Conservation (phyloP, 2,329 filamentous ascomycete genomes). For the Pseudohalonectria lignicola region DNA sequence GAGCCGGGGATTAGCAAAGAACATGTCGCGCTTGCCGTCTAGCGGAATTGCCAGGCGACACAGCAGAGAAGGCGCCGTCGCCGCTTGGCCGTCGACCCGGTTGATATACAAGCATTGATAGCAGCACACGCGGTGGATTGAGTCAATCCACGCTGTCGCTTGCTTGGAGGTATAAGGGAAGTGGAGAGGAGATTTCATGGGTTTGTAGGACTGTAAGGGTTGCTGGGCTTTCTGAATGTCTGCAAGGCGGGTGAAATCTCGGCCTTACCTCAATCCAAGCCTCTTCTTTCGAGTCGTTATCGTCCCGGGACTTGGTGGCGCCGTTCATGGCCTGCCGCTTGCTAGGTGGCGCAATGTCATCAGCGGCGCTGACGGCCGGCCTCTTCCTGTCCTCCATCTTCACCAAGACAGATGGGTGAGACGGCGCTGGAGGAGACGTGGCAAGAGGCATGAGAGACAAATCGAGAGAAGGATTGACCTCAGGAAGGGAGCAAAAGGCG, state of each 20-base stretch:
- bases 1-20: constrained; percentile 32
- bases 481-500: constrained; percentile 1
- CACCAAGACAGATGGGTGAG: constrained; percentile 70
- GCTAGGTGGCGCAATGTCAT: constrained; percentile 77
- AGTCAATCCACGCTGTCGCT: too few species aligned
- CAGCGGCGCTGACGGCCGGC: constrained; percentile 67
- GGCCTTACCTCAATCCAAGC: constrained; percentile 56
- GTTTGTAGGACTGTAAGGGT: too few species aligned
- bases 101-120: too few species aligned
- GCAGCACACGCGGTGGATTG: too few species aligned
- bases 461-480: constrained; percentile 15
- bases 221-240: too few species aligned
- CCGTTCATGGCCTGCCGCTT: constrained; percentile 92
- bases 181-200: too few species aligned
- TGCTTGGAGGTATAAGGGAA: too few species aligned
- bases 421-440: constrained; percentile 57
- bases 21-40: constrained; percentile 14
- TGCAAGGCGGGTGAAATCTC: too few species aligned
- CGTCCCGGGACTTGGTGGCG: constrained; percentile 43
- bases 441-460: constrained; percentile 76
- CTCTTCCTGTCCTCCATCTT: constrained; percentile 99
- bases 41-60: too few species aligned
- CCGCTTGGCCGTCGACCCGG: constrained; percentile 15
- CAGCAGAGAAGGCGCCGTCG: constrained; percentile 5
- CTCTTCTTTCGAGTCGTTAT: constrained; percentile 47